phyloP scores from a whole-genome alignment of 306 rosid genomes.

The Gastrolobium villosum region DNA sequence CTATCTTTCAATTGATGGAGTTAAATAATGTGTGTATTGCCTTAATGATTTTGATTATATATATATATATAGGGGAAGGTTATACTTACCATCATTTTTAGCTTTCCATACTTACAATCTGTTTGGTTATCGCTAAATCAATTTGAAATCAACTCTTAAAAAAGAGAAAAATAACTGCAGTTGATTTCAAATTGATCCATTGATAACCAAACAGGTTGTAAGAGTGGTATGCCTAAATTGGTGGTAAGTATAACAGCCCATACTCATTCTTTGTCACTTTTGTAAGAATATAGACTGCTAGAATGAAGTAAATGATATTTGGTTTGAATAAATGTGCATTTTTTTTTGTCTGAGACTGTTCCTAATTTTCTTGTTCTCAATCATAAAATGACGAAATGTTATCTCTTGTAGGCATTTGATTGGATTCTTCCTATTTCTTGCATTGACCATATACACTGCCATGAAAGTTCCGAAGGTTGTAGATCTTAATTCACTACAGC shows the following conservation, averaged over 20 bases:
- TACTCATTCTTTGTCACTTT: constrained; percentile 16
- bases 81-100: no score
- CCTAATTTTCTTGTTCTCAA: constrained; percentile 23
- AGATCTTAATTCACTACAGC: constrained; percentile 77
- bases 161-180: no score
- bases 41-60: constrained; percentile 5
- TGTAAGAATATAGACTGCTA: constrained; percentile 17
- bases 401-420: constrained; percentile 86
- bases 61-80: no score
- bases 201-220: no score
- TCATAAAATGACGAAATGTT: constrained; percentile 26
- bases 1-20: background rate
- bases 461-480: constrained; percentile 79
- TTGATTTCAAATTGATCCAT: no score
- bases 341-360: constrained; percentile 3
- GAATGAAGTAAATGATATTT: background rate
- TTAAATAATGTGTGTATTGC: constrained; percentile 29
- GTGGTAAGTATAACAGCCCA: no score
- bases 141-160: no score
- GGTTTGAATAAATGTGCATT: background rate
- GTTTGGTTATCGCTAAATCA: no score
- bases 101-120: no score
- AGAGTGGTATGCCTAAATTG: no score
- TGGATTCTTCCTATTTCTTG: constrained; percentile 91
- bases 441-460: constrained; percentile 93